phyloP scores from a whole-genome alignment of 768 basidiomycete species.

The Trametes cingulata region DNA sequence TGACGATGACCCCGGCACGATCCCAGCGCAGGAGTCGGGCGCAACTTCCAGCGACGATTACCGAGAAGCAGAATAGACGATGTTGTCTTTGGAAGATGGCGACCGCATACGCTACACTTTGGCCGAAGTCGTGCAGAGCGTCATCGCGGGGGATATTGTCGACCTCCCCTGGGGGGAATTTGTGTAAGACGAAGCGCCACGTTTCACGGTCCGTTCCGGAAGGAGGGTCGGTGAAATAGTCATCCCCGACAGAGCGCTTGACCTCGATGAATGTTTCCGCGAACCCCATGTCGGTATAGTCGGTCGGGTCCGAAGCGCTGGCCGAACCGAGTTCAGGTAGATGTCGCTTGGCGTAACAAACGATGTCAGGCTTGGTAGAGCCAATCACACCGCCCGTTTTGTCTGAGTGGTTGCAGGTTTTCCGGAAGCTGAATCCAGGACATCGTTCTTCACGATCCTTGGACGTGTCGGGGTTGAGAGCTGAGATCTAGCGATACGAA shows the following conservation, averaged over 20 bases:
- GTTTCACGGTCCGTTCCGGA: background rate
- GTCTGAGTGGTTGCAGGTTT: background rate
- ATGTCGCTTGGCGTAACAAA: background rate
- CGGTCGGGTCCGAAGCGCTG: background rate
- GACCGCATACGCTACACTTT: constrained; percentile 4
- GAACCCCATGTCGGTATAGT: constrained; percentile 1
- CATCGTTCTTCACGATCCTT: background rate
- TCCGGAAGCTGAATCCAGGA: background rate
- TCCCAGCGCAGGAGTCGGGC: constrained; percentile 11
- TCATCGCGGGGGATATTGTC: background rate
- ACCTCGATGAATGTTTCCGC: constrained; percentile 3
- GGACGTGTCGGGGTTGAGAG: background rate
- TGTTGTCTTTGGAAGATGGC: background rate
- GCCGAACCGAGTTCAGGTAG: background rate
- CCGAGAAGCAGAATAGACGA: background rate
- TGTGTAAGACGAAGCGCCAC: background rate
- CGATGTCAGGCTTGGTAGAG: background rate
- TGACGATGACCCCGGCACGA: constrained; percentile 6
- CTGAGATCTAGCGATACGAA: background rate
- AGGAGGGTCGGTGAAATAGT: background rate
- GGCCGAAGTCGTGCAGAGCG: background rate
- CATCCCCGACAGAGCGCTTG: background rate
- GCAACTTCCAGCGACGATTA: background rate
- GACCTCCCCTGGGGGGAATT: background rate
- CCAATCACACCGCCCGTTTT: background rate